A percentile compares a stretch with the other conserved stretches of the same genome.
These are phyloP conservation scores for Microbotryum saponariae DNA, from an alignment of 1,284 basidiomycete species.

Conservation along the genomic window DNA sequence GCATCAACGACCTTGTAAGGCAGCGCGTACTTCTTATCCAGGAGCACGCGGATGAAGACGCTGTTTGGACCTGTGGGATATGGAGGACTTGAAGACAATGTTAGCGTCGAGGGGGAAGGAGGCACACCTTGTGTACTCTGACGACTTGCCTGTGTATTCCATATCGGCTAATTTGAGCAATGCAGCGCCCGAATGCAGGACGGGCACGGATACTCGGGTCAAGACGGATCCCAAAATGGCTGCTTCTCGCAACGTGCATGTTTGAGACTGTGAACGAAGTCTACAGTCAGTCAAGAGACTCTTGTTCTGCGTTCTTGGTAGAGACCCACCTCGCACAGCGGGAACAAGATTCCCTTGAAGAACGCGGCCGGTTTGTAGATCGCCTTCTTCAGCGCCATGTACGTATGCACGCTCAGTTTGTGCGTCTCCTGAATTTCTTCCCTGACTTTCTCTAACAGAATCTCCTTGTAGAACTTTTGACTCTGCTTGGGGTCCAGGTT, in stretches of 20 bases:
- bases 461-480: conserved; percentile 87
- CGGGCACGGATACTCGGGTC: conserved; percentile 83
- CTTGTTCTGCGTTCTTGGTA: neutral
- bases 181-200: conserved; percentile 93
- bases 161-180: conserved; percentile 87
- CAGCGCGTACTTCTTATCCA: conserved; percentile 97
- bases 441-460: conserved; percentile 81
- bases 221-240: conserved; percentile 90
- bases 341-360: conserved; percentile 97
- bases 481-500: conserved; percentile 94
- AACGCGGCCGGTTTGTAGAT: conserved; percentile 96
- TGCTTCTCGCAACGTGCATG: conserved; percentile 86
- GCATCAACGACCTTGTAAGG: conserved; percentile 98
- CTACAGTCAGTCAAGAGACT: neutral
- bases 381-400: conserved; percentile 72
- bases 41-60: conserved; percentile 89
- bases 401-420: conserved; percentile 90
- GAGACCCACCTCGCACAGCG: conserved; percentile 71
- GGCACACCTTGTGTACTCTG: neutral
- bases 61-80: conserved; percentile 70
- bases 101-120: neutral
- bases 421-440: conserved; percentile 70
- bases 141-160: conserved; percentile 73
- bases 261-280: conserved; percentile 49
- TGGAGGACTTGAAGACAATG: neutral